These are phyloP conservation scores for Podospora tetraspora DNA, from an alignment of 495 filamentous ascomycete genomes.

Conservation along the genomic window DNA sequence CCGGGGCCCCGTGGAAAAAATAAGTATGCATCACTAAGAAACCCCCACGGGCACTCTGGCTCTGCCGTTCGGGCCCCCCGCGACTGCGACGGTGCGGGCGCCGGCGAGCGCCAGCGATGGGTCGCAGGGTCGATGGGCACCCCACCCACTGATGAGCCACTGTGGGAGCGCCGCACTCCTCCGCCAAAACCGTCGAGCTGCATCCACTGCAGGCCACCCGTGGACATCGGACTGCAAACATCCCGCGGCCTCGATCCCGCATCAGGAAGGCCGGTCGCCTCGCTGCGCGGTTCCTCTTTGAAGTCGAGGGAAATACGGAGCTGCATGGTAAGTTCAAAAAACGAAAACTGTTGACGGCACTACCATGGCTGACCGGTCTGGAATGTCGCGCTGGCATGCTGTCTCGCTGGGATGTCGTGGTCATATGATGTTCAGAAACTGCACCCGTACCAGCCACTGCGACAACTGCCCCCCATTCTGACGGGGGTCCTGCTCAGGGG, in stretches of 20 bases:
- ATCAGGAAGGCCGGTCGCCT: neutral
- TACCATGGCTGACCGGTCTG: constrained; percentile 4
- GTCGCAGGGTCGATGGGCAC: neutral
- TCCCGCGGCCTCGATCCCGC: neutral
- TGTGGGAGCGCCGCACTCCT: neutral
- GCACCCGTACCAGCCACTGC: constrained; percentile 14
- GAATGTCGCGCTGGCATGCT: neutral
- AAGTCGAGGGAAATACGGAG: neutral
- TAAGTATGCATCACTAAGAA: neutral
- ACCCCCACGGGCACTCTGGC: neutral
- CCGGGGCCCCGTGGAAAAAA: neutral
- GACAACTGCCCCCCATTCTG: constrained; percentile 5
- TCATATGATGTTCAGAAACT: constrained; percentile 21
- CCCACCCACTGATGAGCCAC: neutral
- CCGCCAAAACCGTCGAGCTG: neutral
- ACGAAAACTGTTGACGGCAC: constrained; percentile 7
- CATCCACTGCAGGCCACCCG: neutral
- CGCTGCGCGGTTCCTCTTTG: neutral
- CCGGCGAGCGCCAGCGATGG: neutral
- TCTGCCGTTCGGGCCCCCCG: neutral
- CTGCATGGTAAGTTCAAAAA: neutral
- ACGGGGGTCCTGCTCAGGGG: neutral
- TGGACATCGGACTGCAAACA: neutral
- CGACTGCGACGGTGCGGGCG: neutral
- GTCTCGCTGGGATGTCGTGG: constrained; percentile 1